Percentiles rank a stretch among this genome's conserved stretches.
Evolutionary conservation across 2,329 filamentous ascomycete species (phyloP).

Genomic region (Colletotrichum lentis): DNA sequence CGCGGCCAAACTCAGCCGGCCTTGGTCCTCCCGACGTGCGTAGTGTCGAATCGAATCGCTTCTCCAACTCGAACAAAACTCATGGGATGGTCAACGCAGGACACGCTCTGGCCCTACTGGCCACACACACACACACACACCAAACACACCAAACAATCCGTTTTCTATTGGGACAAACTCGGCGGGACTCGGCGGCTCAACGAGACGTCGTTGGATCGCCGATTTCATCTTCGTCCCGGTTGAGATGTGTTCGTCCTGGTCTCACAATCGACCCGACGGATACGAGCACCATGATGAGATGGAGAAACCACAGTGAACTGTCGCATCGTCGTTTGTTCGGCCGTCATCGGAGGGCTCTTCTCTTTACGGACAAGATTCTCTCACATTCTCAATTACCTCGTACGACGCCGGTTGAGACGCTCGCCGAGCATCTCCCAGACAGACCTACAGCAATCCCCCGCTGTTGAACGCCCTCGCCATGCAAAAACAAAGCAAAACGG

Average conservation of each 20-base stretch:
- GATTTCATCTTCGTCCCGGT: background rate
- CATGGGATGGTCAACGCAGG: conserved; percentile 32
- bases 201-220: background rate
- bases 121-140: background rate
- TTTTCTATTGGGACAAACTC: background rate
- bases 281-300: background rate
- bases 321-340: background rate
- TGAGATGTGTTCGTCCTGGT: background rate
- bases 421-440: background rate
- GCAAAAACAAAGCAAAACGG: conserved; percentile 29
- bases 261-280: background rate
- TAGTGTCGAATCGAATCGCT: background rate
- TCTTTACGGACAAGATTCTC: background rate
- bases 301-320: background rate
- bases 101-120: conserved; percentile 18
- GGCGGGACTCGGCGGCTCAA: background rate
- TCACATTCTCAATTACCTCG: background rate
- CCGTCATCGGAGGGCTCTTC: background rate
- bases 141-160: background rate
- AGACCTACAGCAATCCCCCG: background rate
- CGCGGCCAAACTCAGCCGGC: background rate
- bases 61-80: background rate
- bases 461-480: conserved; percentile 33
- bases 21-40: background rate
- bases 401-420: conserved; percentile 4